These are phyloP conservation scores for Chlorella sorokiniana DNA, from an alignment of 139 green algal species.

Conservation along the genomic window DNA sequence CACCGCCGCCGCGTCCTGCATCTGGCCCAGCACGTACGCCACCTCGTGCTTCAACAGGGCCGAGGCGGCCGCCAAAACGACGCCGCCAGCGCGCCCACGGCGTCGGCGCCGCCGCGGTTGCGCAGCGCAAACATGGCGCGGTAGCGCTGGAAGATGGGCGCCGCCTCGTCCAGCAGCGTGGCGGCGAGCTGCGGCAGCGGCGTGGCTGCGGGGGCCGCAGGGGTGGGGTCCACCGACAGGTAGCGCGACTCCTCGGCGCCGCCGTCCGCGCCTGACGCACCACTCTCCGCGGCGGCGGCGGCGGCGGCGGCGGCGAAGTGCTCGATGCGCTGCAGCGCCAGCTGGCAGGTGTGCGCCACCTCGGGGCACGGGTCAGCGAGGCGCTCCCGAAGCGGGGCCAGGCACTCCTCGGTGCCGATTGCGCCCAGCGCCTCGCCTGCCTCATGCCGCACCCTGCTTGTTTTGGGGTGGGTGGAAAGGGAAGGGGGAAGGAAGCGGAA, in stretches of 20 bases:
- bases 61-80: slow-evolving; percentile 50
- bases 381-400: slow-evolving; percentile 66
- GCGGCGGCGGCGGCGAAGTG: slow-evolving; percentile 43
- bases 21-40: slow-evolving; percentile 97
- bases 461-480: neutral
- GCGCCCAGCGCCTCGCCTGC: slow-evolving; percentile 89
- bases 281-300: neutral
- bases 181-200: slow-evolving; percentile 61
- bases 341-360: slow-evolving; percentile 95
- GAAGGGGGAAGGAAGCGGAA: neutral
- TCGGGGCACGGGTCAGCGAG: slow-evolving; percentile 39
- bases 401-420: slow-evolving; percentile 75
- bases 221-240: slow-evolving; percentile 93
- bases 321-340: slow-evolving; percentile 91
- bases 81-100: slow-evolving; percentile 73
- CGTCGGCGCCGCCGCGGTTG: slow-evolving; percentile 82
- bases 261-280: neutral
- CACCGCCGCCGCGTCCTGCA: slow-evolving; percentile 78
- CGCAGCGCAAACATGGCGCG: slow-evolving; percentile 95
- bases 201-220: slow-evolving; percentile 65
- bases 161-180: slow-evolving; percentile 75
- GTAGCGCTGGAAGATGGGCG: slow-evolving; percentile 89
- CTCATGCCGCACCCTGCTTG: slow-evolving; percentile 87
- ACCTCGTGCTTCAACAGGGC: slow-evolving; percentile 95
- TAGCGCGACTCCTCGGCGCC: slow-evolving; percentile 67